These are phyloP conservation scores for Periglandula ipomoeae DNA, from an alignment of 2,329 filamentous ascomycete species.

Conservation along the genomic window DNA sequence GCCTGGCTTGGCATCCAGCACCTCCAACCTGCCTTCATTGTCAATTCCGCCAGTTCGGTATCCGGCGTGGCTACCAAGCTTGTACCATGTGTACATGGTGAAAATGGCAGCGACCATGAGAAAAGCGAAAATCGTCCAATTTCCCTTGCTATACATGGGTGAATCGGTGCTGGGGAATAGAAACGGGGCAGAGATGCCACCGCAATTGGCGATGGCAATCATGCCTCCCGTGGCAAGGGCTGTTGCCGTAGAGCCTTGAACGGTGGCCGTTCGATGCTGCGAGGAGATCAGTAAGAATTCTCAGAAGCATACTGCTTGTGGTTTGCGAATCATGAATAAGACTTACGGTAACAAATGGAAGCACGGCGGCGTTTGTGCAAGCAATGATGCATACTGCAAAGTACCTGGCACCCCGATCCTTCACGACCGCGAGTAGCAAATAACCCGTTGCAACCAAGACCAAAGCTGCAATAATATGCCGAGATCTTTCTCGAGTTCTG, in stretches of 20 bases:
- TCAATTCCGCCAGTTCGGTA: constrained; percentile 18
- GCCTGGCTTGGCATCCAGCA: constrained; percentile 12
- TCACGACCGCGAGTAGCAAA: constrained; percentile 20
- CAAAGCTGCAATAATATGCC: constrained; percentile 20
- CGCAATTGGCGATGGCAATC: constrained; percentile 25
- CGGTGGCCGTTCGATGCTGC: constrained; percentile 23
- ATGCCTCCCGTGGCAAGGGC: constrained; percentile 25
- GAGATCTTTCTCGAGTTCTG: constrained; percentile 21
- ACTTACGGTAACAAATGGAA: constrained; percentile 24
- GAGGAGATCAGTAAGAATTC: constrained; percentile 2
- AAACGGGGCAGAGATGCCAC: constrained; percentile 25
- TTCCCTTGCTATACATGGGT: constrained; percentile 24
- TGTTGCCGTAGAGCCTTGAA: constrained; percentile 22
- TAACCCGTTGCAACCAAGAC: constrained; percentile 20
- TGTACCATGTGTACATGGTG: constrained; percentile 21
- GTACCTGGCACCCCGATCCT: constrained; percentile 20
- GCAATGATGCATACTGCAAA: constrained; percentile 23
- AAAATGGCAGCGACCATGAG: constrained; percentile 16
- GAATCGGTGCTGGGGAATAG: constrained; percentile 20
- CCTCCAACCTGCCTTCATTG: constrained; percentile 14
- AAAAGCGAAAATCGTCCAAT: constrained; percentile 25
- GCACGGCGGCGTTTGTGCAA: constrained; percentile 23
- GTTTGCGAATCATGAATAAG: not conserved
- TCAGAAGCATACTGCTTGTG: not conserved
- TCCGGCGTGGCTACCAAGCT: constrained; percentile 22